Evolutionary conservation across 2,329 filamentous ascomycete genomes (phyloP), one percentile per base, ranked within the genome.

Genomic region (Colletotrichum neosansevieriae): DNA sequence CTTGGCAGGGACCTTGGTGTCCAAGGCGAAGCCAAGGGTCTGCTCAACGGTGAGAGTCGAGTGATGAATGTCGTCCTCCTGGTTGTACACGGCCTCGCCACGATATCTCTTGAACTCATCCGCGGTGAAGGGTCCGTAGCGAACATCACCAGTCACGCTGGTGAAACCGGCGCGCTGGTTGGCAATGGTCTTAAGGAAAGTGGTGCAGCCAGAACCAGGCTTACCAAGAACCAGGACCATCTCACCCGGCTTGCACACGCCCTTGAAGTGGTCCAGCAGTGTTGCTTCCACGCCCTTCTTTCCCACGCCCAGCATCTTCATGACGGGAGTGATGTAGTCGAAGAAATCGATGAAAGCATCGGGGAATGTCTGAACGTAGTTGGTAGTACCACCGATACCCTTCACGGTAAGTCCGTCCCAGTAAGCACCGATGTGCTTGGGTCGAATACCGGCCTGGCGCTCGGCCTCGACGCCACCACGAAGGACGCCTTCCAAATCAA

Each of bases 21-120:
- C 92, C 3, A 97, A 82, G 0, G 94, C 94, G 75, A 97, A 97
- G 0, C 88, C 90, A 0, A 97, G 86, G 0, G 94, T 97, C 77
- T 97, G 93, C 62, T 92, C 91, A 3, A 97, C 94, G 0, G 94
- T 96, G 24, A 98, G 84, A 0, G 93, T 96, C 0, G 94, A 88
- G 73, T 94, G 91, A 73, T 97, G 94, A 21, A 95, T 85, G 73
- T 97, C 94, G 72, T 97, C 93, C 77, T 95, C 92, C 73, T 92
- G 89, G 75, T 94, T 95, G 81, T 97, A 97, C 4, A 95, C 90
- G 0, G 92, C 91, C 80, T 97, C 93, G 58, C 93, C 93, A 34
- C 93, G 87, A 77, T 93, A 97, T 58, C 86, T 83, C 74, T 91
- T 87, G 71, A 97, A 95, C 56, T 91, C 89, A 19, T 89, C 82